Evolutionary conservation across 306 rosid genomes (phyloP).

Genomic region (Vachellia pachyceras): DNA sequence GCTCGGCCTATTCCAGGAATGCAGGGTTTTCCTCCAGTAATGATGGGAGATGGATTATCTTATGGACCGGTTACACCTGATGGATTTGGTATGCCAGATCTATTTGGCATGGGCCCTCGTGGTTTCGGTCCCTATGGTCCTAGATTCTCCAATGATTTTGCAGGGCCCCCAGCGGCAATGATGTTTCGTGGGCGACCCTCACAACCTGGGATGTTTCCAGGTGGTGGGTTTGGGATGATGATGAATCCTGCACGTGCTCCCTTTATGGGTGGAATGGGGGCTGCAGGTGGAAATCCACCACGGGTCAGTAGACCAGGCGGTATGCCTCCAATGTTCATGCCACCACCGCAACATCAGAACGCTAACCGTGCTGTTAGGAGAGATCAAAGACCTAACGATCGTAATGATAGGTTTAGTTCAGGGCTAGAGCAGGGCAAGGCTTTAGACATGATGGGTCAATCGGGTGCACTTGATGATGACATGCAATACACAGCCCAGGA

Average conservation of each 20-base stretch:
- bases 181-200: conserved; percentile 94
- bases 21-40: conserved; percentile 85
- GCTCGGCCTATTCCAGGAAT: conserved; percentile 92
- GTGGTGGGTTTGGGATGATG: conserved; percentile 95
- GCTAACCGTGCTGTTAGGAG: conserved; percentile 60
- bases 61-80: conserved; percentile 89
- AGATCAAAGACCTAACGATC: conserved; percentile 72
- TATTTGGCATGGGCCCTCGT: conserved; percentile 86
- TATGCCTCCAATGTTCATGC: conserved; percentile 82
- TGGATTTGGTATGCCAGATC: conserved; percentile 91
- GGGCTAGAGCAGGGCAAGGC: conserved; percentile 67
- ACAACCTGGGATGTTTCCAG: conserved; percentile 90
- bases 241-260: conserved; percentile 92
- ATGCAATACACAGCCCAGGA: conserved; percentile 59
- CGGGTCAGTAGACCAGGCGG: conserved; percentile 76
- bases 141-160: conserved; percentile 88
- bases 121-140: conserved; percentile 86
- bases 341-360: conserved; percentile 66
- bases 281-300: conserved; percentile 70
- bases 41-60: conserved; percentile 94
- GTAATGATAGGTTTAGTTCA: conserved; percentile 69
- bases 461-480: conserved; percentile 74
- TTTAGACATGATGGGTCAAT: conserved; percentile 66
- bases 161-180: conserved; percentile 77
- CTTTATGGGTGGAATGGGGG: conserved; percentile 94